phyloP scores from a whole-genome alignment of 331 rosid species.

The Malus hybrid region DNA sequence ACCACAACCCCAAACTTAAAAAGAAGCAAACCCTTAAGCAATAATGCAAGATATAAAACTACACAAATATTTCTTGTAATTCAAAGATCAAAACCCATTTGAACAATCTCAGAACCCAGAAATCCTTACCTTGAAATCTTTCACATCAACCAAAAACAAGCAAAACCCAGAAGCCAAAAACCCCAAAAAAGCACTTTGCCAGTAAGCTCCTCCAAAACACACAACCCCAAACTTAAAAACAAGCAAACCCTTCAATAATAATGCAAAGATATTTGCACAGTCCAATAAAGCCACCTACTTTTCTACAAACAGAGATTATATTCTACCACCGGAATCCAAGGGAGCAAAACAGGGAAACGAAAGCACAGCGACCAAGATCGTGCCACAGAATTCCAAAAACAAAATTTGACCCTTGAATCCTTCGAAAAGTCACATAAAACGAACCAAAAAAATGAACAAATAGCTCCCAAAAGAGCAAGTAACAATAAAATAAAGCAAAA shows the following conservation, averaged over 20 bases:
- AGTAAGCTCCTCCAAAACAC: conserved; percentile 3
- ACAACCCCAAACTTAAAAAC: conserved; percentile 22
- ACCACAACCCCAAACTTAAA: conserved; percentile 3
- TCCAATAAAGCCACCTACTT: conserved; percentile 58
- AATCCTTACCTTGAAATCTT: no score
- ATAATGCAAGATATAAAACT: no score
- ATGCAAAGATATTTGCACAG: conserved; percentile 32
- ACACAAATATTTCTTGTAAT: no score
- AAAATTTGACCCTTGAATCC: conserved; percentile 20
- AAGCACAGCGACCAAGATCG: conserved; percentile 41
- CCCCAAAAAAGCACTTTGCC: background rate
- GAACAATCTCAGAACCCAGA: no score
- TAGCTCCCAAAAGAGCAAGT: background rate
- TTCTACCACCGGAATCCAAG: conserved; percentile 67
- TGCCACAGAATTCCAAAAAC: conserved; percentile 24
- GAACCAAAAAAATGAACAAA: background rate
- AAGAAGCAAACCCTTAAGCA: background rate
- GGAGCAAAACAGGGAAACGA: conserved; percentile 50
- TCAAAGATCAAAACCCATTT: no score
- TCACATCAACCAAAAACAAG: no score
- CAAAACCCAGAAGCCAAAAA: conserved; percentile 10
- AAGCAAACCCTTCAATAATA: conserved; percentile 20
- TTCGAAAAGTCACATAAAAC: conserved; percentile 19
- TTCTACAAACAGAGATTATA: conserved; percentile 18
- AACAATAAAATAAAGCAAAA: background rate